These are phyloP conservation scores for Boletus rubroflammeus DNA, from an alignment of 768 basidiomycete species.

Conservation along the genomic window DNA sequence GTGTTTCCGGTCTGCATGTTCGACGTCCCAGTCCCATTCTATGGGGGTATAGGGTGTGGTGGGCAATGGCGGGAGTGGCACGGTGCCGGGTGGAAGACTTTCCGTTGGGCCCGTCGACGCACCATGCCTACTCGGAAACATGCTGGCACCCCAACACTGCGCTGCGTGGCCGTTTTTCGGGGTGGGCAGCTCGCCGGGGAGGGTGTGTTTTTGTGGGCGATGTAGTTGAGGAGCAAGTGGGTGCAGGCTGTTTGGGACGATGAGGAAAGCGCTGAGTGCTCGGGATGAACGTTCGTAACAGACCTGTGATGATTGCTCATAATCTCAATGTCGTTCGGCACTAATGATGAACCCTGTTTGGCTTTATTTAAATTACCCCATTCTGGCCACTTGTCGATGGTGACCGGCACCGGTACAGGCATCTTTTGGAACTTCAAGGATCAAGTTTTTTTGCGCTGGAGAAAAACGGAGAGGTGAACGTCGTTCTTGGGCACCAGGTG, in stretches of 20 bases:
- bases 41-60: slow-evolving; percentile 25
- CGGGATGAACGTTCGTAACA: slow-evolving; percentile 13
- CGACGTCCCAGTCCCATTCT: slow-evolving; percentile 69
- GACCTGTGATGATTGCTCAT: slow-evolving; percentile 17
- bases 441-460: too few relatives aligned
- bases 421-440: too few relatives aligned
- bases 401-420: slow-evolving; percentile 22
- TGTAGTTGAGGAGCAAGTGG: neutral
- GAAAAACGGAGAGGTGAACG: too few relatives aligned
- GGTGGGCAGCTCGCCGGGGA: neutral
- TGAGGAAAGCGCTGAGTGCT: neutral
- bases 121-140: slow-evolving; percentile 8
- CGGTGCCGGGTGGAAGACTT: slow-evolving; percentile 19
- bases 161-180: slow-evolving; percentile 9
- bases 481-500: neutral
- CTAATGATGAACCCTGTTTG: slow-evolving; percentile 20
- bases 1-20: slow-evolving; percentile 63
- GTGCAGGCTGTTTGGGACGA: neutral
- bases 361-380: slow-evolving; percentile 22
- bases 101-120: neutral
- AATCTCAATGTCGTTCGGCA: slow-evolving; percentile 16
- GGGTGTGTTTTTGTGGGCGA: neutral
- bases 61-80: slow-evolving; percentile 14
- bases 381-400: slow-evolving; percentile 9
- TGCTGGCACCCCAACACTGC: slow-evolving; percentile 3